These are phyloP conservation scores for Juglanconis sp. DNA, from an alignment of 2,329 filamentous ascomycete species.

Conservation along the genomic window DNA sequence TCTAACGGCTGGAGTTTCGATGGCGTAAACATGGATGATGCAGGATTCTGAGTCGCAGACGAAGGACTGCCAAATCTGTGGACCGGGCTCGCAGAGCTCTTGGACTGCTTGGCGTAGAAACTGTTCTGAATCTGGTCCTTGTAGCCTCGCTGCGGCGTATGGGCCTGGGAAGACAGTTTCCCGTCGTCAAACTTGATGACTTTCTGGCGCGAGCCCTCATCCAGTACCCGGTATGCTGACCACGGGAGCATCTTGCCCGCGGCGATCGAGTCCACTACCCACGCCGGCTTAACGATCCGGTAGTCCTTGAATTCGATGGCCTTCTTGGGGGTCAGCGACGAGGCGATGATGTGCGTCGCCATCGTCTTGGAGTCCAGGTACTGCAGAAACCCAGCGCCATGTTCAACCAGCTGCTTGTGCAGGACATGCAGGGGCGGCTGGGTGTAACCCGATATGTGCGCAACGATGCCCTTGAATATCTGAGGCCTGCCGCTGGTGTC, in stretches of 20 bases:
- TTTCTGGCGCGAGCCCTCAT: conserved; percentile 80
- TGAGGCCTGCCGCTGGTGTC: conserved; percentile 69
- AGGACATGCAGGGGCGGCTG: conserved; percentile 80
- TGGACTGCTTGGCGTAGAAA: conserved; percentile 77
- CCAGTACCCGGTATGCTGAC: conserved; percentile 78
- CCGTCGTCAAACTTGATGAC: conserved; percentile 62
- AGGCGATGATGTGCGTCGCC: conserved; percentile 94
- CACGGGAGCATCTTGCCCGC: conserved; percentile 81
- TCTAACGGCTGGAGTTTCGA: conserved; percentile 21
- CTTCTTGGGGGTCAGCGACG: conserved; percentile 87
- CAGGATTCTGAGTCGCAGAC: not conserved
- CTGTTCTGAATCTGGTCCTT: conserved; percentile 76
- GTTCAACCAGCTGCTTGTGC: conserved; percentile 79
- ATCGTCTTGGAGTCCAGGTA: conserved; percentile 93
- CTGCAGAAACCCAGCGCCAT: conserved; percentile 94
- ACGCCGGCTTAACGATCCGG: conserved; percentile 89
- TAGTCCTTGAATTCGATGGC: conserved; percentile 82
- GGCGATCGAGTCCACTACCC: conserved; percentile 86
- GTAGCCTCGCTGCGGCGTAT: conserved; percentile 62
- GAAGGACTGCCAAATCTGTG: conserved; percentile 25
- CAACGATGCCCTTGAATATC: conserved; percentile 88
- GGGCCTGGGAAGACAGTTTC: conserved; percentile 64
- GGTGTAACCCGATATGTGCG: conserved; percentile 92
- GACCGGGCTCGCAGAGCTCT: conserved; percentile 29
- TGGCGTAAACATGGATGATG: conserved; percentile 18